A percentile compares a stretch with the other conserved stretches of the same genome.
These are phyloP conservation scores for Echites panduratus DNA, from an alignment of 257 asterid genomes.

Conservation along the genomic window DNA sequence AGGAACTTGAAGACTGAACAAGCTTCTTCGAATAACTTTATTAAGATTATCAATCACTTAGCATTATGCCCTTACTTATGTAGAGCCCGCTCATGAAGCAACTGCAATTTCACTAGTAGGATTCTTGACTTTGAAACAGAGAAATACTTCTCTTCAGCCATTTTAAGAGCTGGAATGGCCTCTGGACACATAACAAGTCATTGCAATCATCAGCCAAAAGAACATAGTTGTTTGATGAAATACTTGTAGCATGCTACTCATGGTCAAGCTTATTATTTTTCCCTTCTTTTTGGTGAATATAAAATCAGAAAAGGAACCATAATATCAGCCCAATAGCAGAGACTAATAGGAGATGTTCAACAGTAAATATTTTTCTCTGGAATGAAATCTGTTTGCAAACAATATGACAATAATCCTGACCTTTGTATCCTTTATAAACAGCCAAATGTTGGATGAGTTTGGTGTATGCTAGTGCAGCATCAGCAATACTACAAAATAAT, in stretches of 20 bases:
- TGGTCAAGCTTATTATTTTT: background rate
- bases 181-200: slow-evolving; percentile 30
- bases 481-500: slow-evolving; percentile 54
- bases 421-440: slow-evolving; percentile 77
- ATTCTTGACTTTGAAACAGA: slow-evolving; percentile 75
- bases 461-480: slow-evolving; percentile 78
- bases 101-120: slow-evolving; percentile 67
- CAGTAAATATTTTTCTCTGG: background rate
- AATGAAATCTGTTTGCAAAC: slow-evolving; percentile 10
- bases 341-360: background rate
- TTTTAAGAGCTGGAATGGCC: slow-evolving; percentile 77
- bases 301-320: background rate
- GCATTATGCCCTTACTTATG: slow-evolving; percentile 45
- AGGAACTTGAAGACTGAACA: background rate
- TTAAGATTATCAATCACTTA: slow-evolving; percentile 6
- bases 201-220: background rate
- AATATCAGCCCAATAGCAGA: background rate
- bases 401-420: slow-evolving; percentile 26
- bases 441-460: slow-evolving; percentile 92
- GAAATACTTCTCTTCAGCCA: slow-evolving; percentile 71
- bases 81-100: slow-evolving; percentile 83
- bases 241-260: background rate
- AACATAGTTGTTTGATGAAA: background rate
- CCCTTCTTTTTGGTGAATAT: background rate
- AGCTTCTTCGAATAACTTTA: background rate